These are phyloP conservation scores for Dillenia turbinata DNA, from an alignment of 164 flowering plant genomes.

Conservation along the genomic window DNA sequence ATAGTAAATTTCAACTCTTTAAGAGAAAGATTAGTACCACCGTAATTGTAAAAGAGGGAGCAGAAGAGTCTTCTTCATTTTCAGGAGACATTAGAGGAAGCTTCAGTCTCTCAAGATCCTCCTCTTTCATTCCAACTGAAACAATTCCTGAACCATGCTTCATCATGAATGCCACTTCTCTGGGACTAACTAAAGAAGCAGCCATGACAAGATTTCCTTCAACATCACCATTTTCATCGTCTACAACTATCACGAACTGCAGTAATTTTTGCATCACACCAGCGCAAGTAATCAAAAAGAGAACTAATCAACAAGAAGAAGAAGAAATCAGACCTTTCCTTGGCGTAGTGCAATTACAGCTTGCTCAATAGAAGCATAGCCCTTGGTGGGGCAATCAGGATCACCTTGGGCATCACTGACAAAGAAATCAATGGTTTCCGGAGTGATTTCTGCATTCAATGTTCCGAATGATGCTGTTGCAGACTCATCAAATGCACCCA, in stretches of 20 bases:
- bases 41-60: conserved; percentile 80
- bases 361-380: conserved; percentile 70
- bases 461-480: conserved; percentile 41
- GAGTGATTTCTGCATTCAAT: conserved; percentile 64
- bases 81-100: conserved; percentile 78
- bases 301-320: background rate
- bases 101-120: conserved; percentile 70
- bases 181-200: conserved; percentile 49
- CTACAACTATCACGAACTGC: conserved; percentile 89
- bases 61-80: conserved; percentile 54
- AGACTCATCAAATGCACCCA: conserved; percentile 26
- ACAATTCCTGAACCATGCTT: conserved; percentile 89
- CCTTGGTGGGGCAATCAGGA: conserved; percentile 82
- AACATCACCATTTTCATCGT: conserved; percentile 62
- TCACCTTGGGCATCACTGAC: conserved; percentile 93
- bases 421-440: conserved; percentile 72
- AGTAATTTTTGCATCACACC: conserved; percentile 1
- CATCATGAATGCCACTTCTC: conserved; percentile 60
- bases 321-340: conserved; percentile 54
- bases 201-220: conserved; percentile 90
- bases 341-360: conserved; percentile 53
- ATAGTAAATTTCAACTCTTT: background rate
- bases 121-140: conserved; percentile 85
- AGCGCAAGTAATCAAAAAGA: background rate
- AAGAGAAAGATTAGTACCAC: conserved; percentile 51